These are phyloP conservation scores for Mucor circinelloides DNA, from an alignment of 371 early-diverging fungal species.

Conservation along the genomic window DNA sequence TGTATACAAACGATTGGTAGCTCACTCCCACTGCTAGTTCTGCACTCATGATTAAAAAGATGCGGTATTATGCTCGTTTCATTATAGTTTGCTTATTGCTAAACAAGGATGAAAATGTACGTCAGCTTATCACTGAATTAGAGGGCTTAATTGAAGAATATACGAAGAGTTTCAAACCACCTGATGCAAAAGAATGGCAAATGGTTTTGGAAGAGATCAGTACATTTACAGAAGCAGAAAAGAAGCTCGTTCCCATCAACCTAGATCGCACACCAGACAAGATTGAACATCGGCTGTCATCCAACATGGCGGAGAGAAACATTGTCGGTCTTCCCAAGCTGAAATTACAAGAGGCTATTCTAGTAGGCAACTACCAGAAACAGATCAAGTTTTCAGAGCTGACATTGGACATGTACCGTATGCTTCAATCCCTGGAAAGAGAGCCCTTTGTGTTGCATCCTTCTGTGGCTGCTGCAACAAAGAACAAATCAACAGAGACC, in stretches of 20 bases:
- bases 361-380: slow-evolving; percentile 89
- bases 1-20: background rate
- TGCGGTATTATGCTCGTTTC: slow-evolving; percentile 95
- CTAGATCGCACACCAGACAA: slow-evolving; percentile 62
- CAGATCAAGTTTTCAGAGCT: slow-evolving; percentile 96
- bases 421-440: slow-evolving; percentile 84
- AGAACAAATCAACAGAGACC: background rate
- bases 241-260: slow-evolving; percentile 76
- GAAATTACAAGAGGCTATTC: slow-evolving; percentile 88
- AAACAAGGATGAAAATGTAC: slow-evolving; percentile 78
- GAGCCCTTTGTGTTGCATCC: slow-evolving; percentile 23
- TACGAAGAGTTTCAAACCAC: slow-evolving; percentile 80
- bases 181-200: slow-evolving; percentile 93
- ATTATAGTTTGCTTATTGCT: slow-evolving; percentile 93
- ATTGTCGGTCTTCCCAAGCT: slow-evolving; percentile 29
- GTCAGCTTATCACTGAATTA: slow-evolving; percentile 81
- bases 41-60: slow-evolving; percentile 91
- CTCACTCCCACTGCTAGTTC: slow-evolving; percentile 54
- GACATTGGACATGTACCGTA: slow-evolving; percentile 94
- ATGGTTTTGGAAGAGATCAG: slow-evolving; percentile 88
- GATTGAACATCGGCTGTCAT: slow-evolving; percentile 63
- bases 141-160: slow-evolving; percentile 86
- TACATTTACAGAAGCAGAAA: slow-evolving; percentile 90
- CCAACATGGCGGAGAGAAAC: slow-evolving; percentile 60
- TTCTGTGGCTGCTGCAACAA: background rate